Conservation (phyloP, 352 stramenopile species). For the Thalassiosira livingstoniorum region DNA sequence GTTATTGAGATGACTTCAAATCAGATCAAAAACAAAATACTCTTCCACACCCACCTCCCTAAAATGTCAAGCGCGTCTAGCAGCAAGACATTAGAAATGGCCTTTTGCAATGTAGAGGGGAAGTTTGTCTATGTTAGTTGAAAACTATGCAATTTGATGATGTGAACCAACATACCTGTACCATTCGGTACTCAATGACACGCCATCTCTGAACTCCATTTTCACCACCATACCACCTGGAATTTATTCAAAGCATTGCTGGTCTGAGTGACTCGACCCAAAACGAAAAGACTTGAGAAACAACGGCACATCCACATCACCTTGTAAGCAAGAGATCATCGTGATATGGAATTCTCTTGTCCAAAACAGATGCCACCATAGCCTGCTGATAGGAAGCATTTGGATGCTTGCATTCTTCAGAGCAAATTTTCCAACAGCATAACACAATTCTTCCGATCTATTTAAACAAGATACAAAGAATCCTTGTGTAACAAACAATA, state of each 20-base stretch:
- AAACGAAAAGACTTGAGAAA: no score
- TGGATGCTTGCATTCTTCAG: slow-evolving; percentile 84
- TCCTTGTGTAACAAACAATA: neutral
- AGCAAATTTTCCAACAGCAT: slow-evolving; percentile 81
- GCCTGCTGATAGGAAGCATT: slow-evolving; percentile 85
- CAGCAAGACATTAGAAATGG: slow-evolving; percentile 74
- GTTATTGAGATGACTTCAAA: no score
- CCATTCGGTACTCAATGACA: slow-evolving; percentile 78
- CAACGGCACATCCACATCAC: no score
- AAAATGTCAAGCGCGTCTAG: slow-evolving; percentile 86
- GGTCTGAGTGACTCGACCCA: no score
- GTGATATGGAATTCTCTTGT: slow-evolving; percentile 80
- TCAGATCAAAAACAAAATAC: no score
- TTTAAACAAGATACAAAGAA: neutral
- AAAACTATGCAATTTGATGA: no score
- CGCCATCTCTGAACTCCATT: slow-evolving; percentile 72
- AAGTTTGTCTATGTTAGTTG: no score
- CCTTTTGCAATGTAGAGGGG: no score
- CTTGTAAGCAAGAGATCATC: slow-evolving; percentile 80
- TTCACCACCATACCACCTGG: slow-evolving; percentile 78
- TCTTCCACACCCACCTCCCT: no score
- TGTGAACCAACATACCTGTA: no score
- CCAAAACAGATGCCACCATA: slow-evolving; percentile 75
- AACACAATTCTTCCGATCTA: slow-evolving; percentile 79
- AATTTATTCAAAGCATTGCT: no score